Conservation (phyloP, 306 rosid species). For the Gastrolobium bilobum region DNA sequence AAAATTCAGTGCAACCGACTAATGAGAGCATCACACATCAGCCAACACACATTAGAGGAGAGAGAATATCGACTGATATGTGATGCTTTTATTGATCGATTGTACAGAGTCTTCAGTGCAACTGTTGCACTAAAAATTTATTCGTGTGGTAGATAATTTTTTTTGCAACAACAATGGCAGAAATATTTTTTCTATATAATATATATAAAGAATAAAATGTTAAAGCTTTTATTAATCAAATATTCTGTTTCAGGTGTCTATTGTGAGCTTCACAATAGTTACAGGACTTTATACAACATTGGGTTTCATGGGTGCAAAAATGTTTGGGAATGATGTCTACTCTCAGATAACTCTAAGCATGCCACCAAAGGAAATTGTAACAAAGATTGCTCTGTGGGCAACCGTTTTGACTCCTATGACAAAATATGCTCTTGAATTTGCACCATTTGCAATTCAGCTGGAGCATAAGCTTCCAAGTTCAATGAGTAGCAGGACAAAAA, state of each 20-base stretch:
- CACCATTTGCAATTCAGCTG: slow-evolving; percentile 77
- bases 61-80: no score
- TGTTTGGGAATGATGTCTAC: slow-evolving; percentile 67
- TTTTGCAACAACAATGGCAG: no score
- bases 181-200: no score
- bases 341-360: slow-evolving; percentile 82
- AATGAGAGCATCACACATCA: no score
- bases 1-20: no score
- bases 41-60: no score
- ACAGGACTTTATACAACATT: slow-evolving; percentile 52
- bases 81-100: no score
- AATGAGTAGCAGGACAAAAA: slow-evolving; percentile 54
- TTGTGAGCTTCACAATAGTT: slow-evolving; percentile 74
- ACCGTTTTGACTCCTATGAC: slow-evolving; percentile 83
- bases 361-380: slow-evolving; percentile 58
- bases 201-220: no score
- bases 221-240: no score
- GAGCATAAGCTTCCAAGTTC: slow-evolving; percentile 66
- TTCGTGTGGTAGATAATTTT: no score
- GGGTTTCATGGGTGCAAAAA: slow-evolving; percentile 78
- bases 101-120: no score
- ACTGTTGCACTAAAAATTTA: no score
- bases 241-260: slow-evolving; percentile 59
- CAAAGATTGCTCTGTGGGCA: slow-evolving; percentile 83
- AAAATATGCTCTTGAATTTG: slow-evolving; percentile 82